Evolutionary conservation across 192 early-diverging fungal species (phyloP).

Genomic region (Mortierella claussenii): DNA sequence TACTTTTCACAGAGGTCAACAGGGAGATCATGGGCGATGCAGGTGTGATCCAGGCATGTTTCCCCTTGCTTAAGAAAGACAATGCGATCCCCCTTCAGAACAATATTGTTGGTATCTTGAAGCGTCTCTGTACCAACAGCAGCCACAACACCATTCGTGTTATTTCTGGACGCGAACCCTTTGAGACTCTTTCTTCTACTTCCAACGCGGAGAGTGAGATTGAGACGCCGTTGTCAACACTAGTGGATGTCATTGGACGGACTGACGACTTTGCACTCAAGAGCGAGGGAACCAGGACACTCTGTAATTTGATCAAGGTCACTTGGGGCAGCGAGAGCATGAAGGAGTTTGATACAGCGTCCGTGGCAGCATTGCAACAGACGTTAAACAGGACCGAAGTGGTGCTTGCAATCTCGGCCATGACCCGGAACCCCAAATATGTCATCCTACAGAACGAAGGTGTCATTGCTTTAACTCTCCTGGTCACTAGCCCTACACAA

Average conservation of each 20-base stretch:
- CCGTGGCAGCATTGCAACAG: slow-evolving; percentile 50
- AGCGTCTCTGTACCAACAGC: slow-evolving; percentile 58
- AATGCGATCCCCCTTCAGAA: slow-evolving; percentile 64
- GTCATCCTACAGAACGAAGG: slow-evolving; percentile 67
- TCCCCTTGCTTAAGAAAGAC: slow-evolving; percentile 61
- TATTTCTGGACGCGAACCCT: slow-evolving; percentile 47
- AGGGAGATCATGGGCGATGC: slow-evolving; percentile 58
- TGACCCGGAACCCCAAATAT: slow-evolving; percentile 65
- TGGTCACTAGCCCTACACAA: slow-evolving; percentile 53
- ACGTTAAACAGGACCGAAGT: slow-evolving; percentile 46
- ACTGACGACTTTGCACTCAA: slow-evolving; percentile 62
- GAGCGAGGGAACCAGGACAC: slow-evolving; percentile 64
- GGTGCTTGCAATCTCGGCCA: slow-evolving; percentile 51
- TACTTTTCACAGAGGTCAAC: slow-evolving; percentile 55
- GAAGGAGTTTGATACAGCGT: slow-evolving; percentile 34
- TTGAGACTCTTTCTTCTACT: slow-evolving; percentile 35
- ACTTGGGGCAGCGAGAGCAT: slow-evolving; percentile 56
- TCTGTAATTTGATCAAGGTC: slow-evolving; percentile 63
- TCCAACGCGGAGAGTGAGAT: slow-evolving; percentile 22
- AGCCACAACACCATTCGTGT: slow-evolving; percentile 43
- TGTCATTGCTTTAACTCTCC: slow-evolving; percentile 62
- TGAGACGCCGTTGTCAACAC: slow-evolving; percentile 33
- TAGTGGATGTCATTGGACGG: slow-evolving; percentile 56
- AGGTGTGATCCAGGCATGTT: slow-evolving; percentile 57
- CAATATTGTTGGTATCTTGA: slow-evolving; percentile 63